Evolutionary conservation across 306 rosid genomes (phyloP).

Genomic region (Vigna radiata): DNA sequence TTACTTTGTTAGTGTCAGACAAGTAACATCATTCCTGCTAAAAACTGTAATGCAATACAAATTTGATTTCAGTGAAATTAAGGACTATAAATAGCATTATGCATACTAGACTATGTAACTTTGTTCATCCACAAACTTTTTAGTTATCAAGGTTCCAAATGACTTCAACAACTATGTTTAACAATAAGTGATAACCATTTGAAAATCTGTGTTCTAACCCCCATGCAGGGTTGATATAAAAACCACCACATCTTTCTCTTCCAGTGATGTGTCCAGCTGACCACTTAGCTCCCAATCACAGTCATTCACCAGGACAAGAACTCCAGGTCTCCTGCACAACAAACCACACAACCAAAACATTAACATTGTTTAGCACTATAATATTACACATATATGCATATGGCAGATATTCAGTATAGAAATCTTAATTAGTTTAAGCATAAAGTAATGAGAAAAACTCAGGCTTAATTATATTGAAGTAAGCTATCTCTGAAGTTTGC

Average conservation of each 20-base stretch:
- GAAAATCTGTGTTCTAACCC: constrained; percentile 57
- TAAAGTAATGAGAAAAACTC: neutral
- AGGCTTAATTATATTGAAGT: constrained; percentile 11
- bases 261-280: constrained; percentile 75
- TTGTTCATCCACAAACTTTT: constrained; percentile 9
- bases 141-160: neutral
- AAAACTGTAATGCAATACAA: neutral
- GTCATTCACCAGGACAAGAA: constrained; percentile 91
- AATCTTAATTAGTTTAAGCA: constrained; percentile 36
- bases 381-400: constrained; percentile 12
- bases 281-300: constrained; percentile 98
- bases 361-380: constrained; percentile 13
- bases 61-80: constrained; percentile 9
- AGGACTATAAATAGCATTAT: neutral
- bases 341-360: constrained; percentile 25
- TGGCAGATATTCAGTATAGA: neutral
- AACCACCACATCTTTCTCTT: constrained; percentile 90
- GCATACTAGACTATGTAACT: constrained; percentile 16
- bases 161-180: constrained; percentile 27
- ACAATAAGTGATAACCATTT: constrained; percentile 3
- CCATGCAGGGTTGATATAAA: constrained; percentile 96
- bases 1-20: constrained; percentile 15
- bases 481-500: constrained; percentile 11
- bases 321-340: constrained; percentile 92
- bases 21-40: constrained; percentile 20